Evolutionary conservation across 2,329 filamentous ascomycete genomes (phyloP), one percentile per base, ranked within the genome.

Genomic region (Myriosclerotinia duriaeana): DNA sequence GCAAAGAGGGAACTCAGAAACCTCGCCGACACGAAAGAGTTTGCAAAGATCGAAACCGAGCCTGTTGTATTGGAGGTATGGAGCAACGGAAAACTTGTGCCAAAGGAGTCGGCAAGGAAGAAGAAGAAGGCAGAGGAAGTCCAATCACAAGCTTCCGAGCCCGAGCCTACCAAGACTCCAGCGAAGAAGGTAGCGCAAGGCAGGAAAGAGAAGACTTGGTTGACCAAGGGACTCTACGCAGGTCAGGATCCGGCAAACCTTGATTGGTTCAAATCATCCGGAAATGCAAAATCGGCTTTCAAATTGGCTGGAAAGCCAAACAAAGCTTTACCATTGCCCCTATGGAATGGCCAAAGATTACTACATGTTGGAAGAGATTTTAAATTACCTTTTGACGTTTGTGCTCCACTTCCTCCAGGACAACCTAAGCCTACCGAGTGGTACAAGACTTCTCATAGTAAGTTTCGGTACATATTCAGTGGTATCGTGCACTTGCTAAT

Each of bases 361-460:
- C 78, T 97, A 67, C 84, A 93, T 64, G 82, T 85, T 68, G 89
- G 89, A 17, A 84, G 90, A 61, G 88, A 96, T 76, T 98, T 96
- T 79, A 92, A 92, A 78, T 81, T 99, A 40, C 95, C 95, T 0
- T 97, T 87, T 74, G 90, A 97, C 76, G 83, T 97, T 58, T 98
- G 94, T 81, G 91, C 92, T 64, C 94, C 94, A 3, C 84, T 96
- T 26, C 90, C 92, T 4, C 87, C 88, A 1, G 92, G 91, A 60
- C 91, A 97, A 76, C 91, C 93, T 34, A 97, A 96, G 78, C 93
- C 94, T 0, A 89, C 96, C 71, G 92, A 96, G 73, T 99, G 93
- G 90, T 88, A 89, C 72, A 94, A 94, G 77, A 89, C 95, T 72
- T 93, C 92, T 70, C 95, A 91, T 78, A 98, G 92, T 96, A 82